Conservation (phyloP, 176 grass and related monocot genomes). For the Poa pratensis region DNA sequence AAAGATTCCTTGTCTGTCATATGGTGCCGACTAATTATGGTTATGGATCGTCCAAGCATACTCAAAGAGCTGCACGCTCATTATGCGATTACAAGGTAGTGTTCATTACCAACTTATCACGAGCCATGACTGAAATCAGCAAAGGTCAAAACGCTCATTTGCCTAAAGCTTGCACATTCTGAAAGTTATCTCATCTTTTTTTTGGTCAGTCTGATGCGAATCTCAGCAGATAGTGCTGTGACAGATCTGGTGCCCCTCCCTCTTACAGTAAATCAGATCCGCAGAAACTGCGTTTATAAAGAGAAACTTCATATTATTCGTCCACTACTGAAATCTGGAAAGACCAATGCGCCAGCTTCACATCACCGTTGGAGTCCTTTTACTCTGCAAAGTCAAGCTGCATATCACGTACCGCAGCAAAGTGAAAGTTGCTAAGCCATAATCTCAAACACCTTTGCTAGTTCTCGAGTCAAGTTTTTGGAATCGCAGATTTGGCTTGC, state of each 20-base stretch:
- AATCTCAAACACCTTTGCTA: neutral
- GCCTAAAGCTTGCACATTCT: slow-evolving; percentile 13
- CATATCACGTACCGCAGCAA: neutral
- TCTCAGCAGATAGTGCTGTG: slow-evolving; percentile 7
- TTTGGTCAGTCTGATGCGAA: neutral
- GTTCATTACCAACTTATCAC: neutral
- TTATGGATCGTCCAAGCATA: neutral
- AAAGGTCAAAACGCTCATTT: neutral
- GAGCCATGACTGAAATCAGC: neutral
- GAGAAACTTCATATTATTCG: neutral
- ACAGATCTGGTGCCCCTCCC: neutral
- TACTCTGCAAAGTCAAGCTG: neutral
- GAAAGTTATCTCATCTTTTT: neutral
- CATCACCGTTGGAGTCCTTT: neutral
- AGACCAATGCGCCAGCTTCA: neutral
- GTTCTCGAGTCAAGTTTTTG: neutral
- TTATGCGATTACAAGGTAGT: neutral
- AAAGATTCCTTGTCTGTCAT: neutral
- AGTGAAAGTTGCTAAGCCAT: neutral
- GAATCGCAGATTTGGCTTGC: too few relatives aligned
- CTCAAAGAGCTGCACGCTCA: neutral
- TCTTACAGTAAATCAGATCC: slow-evolving; percentile 8
- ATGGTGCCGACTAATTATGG: neutral
- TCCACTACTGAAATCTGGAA: neutral
- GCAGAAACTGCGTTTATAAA: neutral